Percentiles rank a stretch among this genome's conserved stretches.
Conservation (phyloP, 805 yeast species). For the Saccharomycopsis sp. region DNA sequence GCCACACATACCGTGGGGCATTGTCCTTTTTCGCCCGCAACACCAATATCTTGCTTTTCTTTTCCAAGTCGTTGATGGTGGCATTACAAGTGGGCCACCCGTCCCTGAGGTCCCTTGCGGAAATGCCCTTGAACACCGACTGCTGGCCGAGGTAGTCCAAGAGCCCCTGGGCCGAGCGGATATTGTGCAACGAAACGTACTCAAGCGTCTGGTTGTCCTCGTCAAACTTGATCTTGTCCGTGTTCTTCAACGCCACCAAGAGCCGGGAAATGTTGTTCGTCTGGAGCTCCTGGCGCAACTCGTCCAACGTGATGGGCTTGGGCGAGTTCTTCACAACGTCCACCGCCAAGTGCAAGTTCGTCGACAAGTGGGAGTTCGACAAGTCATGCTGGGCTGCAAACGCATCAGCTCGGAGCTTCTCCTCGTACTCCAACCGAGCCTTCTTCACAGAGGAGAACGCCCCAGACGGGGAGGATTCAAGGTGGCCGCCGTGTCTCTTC, state of each 20-base stretch:
- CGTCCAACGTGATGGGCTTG: conserved; percentile 55
- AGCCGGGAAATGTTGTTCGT: conserved; percentile 48
- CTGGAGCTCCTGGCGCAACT: conserved; percentile 58
- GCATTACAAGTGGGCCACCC: conserved; percentile 92
- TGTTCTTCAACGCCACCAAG: conserved; percentile 60
- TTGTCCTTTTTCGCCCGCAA: conserved; percentile 88
- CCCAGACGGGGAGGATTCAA: background rate
- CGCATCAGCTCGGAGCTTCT: conserved; percentile 5
- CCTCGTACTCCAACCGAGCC: conserved; percentile 20
- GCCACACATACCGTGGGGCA: conserved; percentile 89
- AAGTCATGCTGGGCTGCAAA: conserved; percentile 23
- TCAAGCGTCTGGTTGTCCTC: conserved; percentile 57
- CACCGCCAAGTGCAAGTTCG: conserved; percentile 83
- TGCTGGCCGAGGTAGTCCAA: conserved; percentile 66
- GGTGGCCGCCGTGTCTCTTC: background rate
- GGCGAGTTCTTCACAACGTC: conserved; percentile 73
- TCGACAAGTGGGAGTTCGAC: conserved; percentile 53
- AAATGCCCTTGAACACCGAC: conserved; percentile 77
- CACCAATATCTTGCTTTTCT: conserved; percentile 68
- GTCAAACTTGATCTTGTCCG: conserved; percentile 70
- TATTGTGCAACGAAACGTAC: conserved; percentile 83
- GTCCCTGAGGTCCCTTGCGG: conserved; percentile 73
- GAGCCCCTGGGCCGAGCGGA: conserved; percentile 71
- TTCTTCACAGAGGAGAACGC: conserved; percentile 31
- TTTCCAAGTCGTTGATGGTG: conserved; percentile 71